Base-by-base conservation (phyloP, 2,329 filamentous ascomycete species). In the Neurospora sp. region DNA sequence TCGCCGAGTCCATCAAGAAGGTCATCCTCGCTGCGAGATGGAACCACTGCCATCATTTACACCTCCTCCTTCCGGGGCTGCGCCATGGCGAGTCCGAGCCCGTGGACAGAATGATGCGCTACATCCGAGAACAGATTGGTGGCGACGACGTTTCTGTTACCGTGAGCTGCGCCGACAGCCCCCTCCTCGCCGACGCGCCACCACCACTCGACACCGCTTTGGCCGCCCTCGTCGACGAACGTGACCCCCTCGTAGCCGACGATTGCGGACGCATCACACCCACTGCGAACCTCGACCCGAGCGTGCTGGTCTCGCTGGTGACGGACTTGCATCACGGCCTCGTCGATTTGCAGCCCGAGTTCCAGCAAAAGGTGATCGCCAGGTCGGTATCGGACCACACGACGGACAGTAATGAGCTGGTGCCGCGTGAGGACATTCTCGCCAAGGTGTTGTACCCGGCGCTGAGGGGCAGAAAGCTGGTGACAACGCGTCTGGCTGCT, bases 241-340 rank as follows among this genome's bases (percentile, higher is more conserved):
- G 76, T 0, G 70, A 70, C 17, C 70, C 66, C 1, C 70, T 76
- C 1, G 72, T 78, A 17, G 74, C 73, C 2, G 72, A 73, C 3
- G 70, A 76, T 9, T 73, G 76, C 39, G 69, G 72, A 36, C 68
- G 70, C 1, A 67, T 79, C 17, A 78, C 76, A 1, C 62, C 73
- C 0, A 82, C 79, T 0, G 76, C 90, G 38, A 89, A 90, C 75
- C 84, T 90, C 69, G 89, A 90, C 77, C 89, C 87, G 69, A 93
- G 91, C 1, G 86, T 93, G 66, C 83, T 94, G 6, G 84, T 94
- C 5, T 91, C 90, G 4, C 81, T 93, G 2, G 86, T 90, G 1
- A 93, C 91, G 0, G 91, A 94, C 75, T 87, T 93, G 36, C 91
- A 89, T 1, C 90, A 93, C 76, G 75, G 76, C 4, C 71, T 73